Evolutionary conservation across 73 alveolate genomes (phyloP).

Genomic region (Loxodes magnus): DNA sequence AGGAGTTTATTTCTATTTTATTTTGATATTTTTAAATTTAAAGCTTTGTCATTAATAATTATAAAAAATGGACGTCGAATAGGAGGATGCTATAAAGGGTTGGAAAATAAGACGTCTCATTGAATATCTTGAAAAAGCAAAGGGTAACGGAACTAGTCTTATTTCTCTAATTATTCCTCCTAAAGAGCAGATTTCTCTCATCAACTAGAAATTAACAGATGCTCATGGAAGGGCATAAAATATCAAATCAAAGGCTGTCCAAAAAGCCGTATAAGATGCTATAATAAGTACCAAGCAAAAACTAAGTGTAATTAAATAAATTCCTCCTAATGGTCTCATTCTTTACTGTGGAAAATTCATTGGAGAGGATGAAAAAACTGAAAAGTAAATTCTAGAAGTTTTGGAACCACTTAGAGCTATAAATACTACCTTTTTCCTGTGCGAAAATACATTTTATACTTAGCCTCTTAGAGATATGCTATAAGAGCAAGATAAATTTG

Average conservation of each 20-base stretch:
- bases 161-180: constrained; percentile 78
- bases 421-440: constrained; percentile 83
- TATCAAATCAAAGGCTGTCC: constrained; percentile 75
- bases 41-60: too few relatives aligned
- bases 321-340: constrained; percentile 97
- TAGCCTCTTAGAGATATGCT: constrained; percentile 52
- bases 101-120: constrained; percentile 82
- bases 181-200: constrained; percentile 64
- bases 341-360: constrained; percentile 90
- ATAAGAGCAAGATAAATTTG: constrained; percentile 75
- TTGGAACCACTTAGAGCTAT: constrained; percentile 97
- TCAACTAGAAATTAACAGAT: constrained; percentile 53
- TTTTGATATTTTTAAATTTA: too few relatives aligned
- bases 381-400: constrained; percentile 82
- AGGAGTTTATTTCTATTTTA: too few relatives aligned
- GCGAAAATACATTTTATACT: constrained; percentile 90
- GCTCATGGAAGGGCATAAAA: constrained; percentile 81
- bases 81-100: constrained; percentile 75
- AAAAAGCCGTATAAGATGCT: constrained; percentile 67
- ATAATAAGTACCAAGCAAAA: constrained; percentile 64
- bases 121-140: constrained; percentile 58
- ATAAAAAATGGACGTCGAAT: too few relatives aligned
- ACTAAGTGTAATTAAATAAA: constrained; percentile 70
- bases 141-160: constrained; percentile 87
- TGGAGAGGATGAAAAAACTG: constrained; percentile 85